Evolutionary conservation across 2,329 filamentous ascomycete species (phyloP), one percentile per base, ranked within the genome.

Genomic region (Chalara sp.): DNA sequence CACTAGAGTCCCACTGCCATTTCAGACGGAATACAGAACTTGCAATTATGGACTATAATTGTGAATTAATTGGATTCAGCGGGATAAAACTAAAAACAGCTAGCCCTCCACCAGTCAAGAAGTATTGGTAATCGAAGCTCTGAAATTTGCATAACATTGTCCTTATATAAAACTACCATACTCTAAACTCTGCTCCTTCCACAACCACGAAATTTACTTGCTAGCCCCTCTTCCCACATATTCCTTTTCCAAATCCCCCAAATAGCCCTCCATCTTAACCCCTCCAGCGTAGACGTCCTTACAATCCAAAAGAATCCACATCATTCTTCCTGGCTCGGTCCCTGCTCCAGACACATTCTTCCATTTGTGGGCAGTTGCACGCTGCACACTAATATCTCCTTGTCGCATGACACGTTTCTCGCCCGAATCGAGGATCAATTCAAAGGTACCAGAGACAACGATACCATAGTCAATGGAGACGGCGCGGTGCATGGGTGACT

Each of bases 351-450:
- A 40, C 3, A 48, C 42, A 32, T 57, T 57, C 7, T 21, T 32
- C 53, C 53, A 57, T 11, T 33, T 30, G 13, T 57, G 53, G 5
- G 40, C 32, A 6, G 51, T 47, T 1, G 46, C 51, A 1, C 55
- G 42, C 32, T 57, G 46, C 6, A 57, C 37, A 28, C 8, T 30
- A 6, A 54, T 33, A 46, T 57, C 55, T 2, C 55, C 55, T 6
- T 8, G 41, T 1, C 32, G 30, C 48, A 53, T 46, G 12, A 56
- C 44, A 1, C 41, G 30, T 13, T 32, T 47, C 42, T 56, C 55
- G 11, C 53, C 53, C 1, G 33, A 44, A 12, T 53, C 53, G 5
- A 57, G 47, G 33, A 42, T 49, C 3, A 57, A 21, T 28, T 54
- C 53, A 7, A 57, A 45, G 4, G 32, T 37, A 4, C 55, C 55